Conservation (phyloP, 108 stramenopile genomes). For the Fistulifera pelliculosa region DNA sequence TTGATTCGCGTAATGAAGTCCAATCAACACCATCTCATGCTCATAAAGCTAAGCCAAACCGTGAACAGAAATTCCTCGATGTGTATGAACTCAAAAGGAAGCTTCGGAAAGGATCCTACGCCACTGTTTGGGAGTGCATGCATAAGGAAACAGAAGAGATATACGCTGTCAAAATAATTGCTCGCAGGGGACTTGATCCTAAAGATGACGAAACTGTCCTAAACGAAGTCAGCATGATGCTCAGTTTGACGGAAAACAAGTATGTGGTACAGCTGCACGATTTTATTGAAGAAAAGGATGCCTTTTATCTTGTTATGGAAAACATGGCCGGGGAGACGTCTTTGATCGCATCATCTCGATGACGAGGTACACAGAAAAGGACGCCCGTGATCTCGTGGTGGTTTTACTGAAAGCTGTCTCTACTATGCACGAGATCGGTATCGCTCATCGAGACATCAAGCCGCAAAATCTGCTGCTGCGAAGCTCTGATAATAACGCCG, state of each 20-base stretch:
- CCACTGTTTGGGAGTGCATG: constrained; percentile 22
- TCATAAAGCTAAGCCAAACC: neutral
- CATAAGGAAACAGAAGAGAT: constrained; percentile 20
- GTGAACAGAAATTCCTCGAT: constrained; percentile 27
- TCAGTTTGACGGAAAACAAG: constrained; percentile 17
- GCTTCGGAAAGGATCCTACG: constrained; percentile 1
- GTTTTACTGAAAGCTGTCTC: constrained; percentile 65
- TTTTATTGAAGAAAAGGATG: constrained; percentile 77
- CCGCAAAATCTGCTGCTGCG: constrained; percentile 69
- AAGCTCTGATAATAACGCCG: constrained; percentile 47
- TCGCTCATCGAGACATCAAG: constrained; percentile 92
- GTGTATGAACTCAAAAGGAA: constrained; percentile 36
- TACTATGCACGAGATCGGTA: constrained; percentile 66
- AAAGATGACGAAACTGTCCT: constrained; percentile 18
- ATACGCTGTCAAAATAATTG: constrained; percentile 12
- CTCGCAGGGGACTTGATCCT: neutral
- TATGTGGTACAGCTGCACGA: constrained; percentile 78
- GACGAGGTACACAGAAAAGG: constrained; percentile 84
- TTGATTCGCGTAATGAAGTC: too few species aligned
- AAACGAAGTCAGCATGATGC: constrained; percentile 56
- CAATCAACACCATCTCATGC: constrained; percentile 32
- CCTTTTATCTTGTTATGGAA: constrained; percentile 88
- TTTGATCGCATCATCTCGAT: constrained; percentile 82
- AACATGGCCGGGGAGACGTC: constrained; percentile 88
- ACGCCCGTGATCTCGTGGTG: constrained; percentile 79